Base-by-base conservation (phyloP, 768 basidiomycete genomes). In the Pisolithus tinctorius region DNA sequence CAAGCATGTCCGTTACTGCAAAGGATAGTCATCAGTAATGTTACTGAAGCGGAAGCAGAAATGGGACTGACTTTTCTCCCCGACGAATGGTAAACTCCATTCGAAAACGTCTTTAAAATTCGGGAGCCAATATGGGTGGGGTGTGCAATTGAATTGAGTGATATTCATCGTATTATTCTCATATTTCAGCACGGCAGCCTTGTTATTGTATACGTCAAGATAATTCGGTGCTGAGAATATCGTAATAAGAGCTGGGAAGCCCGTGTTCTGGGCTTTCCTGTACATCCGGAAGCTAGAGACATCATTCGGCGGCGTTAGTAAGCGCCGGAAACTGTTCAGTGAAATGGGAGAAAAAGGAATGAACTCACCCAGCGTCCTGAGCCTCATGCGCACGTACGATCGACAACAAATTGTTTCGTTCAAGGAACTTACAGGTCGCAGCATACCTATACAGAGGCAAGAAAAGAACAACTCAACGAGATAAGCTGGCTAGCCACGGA, bases 71-170 rank as follows among this genome's bases (percentile, higher is more conserved):
- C 94, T 96, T 74, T 98, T 98, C 57, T 91, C 84, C 48, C 93
- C 94, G 4, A 98, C 93, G 64, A 98, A 98, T 0, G 95, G 95
- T 51, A 98, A 66, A 76, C 88, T 91, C 95, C 94, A 98, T 10
- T 93, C 95, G 65, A 98, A 98, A 29, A 92, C 93, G 63, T 98
- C 91, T 82, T 94, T 94, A 60, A 96, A 96, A 71, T 96, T 96
- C 0, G 94, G 94, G 29, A 98, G 67, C 92, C 93, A 94, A 68
- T 91, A 96, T 4, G 90, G 90, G 61, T 93, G 90, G n/a, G 85
- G 77, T 30, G 74, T 81, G 47, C 76, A 79, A 63, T 86, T 85
- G 60, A 88, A 93, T 65, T 93, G 90, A 51, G 93, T 79, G 53
- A 97, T 95, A 47, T 92, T 96, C 74, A 96, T 93, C 50, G 89